Conservation (phyloP, 1,284 basidiomycete species). For the Coriolopsis trogii region DNA sequence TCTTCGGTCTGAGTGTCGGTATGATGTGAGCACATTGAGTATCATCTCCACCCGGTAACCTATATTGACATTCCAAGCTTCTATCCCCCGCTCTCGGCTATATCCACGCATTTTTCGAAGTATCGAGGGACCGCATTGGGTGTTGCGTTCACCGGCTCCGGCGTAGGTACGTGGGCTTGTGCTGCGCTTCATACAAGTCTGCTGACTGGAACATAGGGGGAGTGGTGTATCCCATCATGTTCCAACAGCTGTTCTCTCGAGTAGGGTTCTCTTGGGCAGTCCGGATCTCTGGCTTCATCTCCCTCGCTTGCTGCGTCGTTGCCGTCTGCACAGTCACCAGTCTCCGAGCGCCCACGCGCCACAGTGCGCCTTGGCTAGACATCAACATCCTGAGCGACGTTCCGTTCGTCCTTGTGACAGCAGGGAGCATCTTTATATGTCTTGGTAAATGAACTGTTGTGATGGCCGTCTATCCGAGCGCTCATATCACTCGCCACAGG, state of each 20-base stretch:
- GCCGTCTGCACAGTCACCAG: constrained; percentile 46
- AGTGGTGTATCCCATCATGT: constrained; percentile 29
- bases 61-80: constrained; percentile 42
- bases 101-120: constrained; percentile 44
- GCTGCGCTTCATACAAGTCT: background rate
- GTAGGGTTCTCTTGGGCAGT: constrained; percentile 33
- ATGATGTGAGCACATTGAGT: constrained; percentile 15
- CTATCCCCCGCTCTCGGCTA: constrained; percentile 43
- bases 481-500: constrained; percentile 5
- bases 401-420: constrained; percentile 32
- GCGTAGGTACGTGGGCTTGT: constrained; percentile 22
- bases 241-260: constrained; percentile 25
- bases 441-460: constrained; percentile 14
- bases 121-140: constrained; percentile 59
- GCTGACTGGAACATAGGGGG: constrained; percentile 18
- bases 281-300: constrained; percentile 26
- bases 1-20: constrained; percentile 20
- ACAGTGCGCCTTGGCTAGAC: constrained; percentile 25
- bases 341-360: constrained; percentile 1
- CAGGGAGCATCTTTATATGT: constrained; percentile 33
- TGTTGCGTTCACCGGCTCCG: constrained; percentile 40
- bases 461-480: background rate
- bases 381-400: constrained; percentile 31
- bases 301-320: constrained; percentile 22
- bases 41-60: constrained; percentile 10